phyloP scores from a whole-genome alignment of 176 grass and related monocot species.

The Neostapfia colusana region DNA sequence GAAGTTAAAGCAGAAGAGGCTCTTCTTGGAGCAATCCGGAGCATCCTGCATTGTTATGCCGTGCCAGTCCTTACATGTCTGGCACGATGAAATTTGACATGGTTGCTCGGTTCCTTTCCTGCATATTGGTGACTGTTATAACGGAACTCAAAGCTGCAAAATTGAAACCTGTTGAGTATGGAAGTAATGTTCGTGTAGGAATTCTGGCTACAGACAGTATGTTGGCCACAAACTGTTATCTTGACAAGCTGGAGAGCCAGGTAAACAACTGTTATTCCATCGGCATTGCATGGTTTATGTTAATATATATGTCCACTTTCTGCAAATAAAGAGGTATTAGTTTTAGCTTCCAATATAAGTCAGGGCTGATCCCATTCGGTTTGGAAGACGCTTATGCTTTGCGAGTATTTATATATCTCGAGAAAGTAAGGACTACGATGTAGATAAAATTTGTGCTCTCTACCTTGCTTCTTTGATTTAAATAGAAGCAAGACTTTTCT shows the following conservation, averaged over 20 bases:
- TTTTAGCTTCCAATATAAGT: constrained; percentile 7
- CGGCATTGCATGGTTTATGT: background rate
- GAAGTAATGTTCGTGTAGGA: constrained; percentile 72
- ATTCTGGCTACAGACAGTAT: constrained; percentile 47
- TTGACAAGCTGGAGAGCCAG: constrained; percentile 59
- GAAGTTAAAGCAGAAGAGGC: constrained; percentile 54
- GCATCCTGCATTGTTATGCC: constrained; percentile 78
- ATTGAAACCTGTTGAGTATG: constrained; percentile 69
- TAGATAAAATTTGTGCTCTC: background rate
- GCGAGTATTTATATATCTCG: background rate
- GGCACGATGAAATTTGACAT: constrained; percentile 62
- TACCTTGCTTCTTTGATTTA: constrained; percentile 2
- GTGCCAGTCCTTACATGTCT: constrained; percentile 65
- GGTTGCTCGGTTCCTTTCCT: constrained; percentile 63
- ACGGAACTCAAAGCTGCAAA: constrained; percentile 61
- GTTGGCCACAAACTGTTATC: constrained; percentile 38
- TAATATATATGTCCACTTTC: background rate
- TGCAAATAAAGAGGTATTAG: background rate
- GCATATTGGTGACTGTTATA: constrained; percentile 59
- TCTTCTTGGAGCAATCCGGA: constrained; percentile 65
- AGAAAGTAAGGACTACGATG: background rate
- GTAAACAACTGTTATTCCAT: constrained; percentile 33
- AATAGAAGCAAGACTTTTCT: constrained; percentile 13
- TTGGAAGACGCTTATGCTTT: background rate
- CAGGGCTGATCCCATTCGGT: background rate